Conservation (phyloP, 441 rosid genomes). For the Cnidoscolus chayamansa region DNA sequence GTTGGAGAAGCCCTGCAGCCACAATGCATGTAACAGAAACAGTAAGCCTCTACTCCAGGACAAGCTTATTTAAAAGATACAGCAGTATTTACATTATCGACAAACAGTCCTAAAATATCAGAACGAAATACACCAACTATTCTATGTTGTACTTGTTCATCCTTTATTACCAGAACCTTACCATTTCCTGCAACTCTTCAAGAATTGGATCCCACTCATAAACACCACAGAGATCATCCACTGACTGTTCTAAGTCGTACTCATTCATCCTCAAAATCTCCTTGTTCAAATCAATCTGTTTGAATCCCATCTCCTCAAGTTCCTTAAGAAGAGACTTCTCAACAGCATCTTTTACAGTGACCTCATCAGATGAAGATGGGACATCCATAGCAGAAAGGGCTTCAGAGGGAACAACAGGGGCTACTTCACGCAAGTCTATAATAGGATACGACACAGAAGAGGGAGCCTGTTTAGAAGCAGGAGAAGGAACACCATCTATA, state of each 20-base stretch:
- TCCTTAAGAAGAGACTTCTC: slow-evolving; percentile 72
- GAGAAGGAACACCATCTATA: too few species aligned
- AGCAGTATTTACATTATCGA: neutral
- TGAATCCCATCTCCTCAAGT: slow-evolving; percentile 93
- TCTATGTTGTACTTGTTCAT: too few species aligned
- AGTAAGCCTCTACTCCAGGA: neutral
- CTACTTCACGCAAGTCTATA: slow-evolving; percentile 37
- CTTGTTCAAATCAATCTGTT: slow-evolving; percentile 83
- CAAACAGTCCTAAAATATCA: neutral
- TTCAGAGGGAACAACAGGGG: slow-evolving; percentile 12
- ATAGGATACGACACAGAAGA: slow-evolving; percentile 38
- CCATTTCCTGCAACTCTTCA: slow-evolving; percentile 90
- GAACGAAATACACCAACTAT: neutral
- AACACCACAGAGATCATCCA: slow-evolving; percentile 76
- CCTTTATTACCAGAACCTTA: slow-evolving; percentile 19
- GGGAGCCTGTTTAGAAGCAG: slow-evolving; percentile 28
- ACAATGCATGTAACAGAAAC: neutral
- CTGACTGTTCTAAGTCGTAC: slow-evolving; percentile 70
- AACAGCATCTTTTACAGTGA: slow-evolving; percentile 26
- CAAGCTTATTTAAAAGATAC: neutral
- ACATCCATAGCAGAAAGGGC: slow-evolving; percentile 13
- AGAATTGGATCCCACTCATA: slow-evolving; percentile 91
- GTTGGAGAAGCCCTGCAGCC: slow-evolving; percentile 70
- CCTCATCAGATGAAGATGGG: slow-evolving; percentile 18
- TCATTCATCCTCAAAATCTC: slow-evolving; percentile 73